Evolutionary conservation across 371 early-diverging fungal genomes (phyloP), one percentile per base, ranked within the genome.

Genomic region (Syncephalastrum monosporum): DNA sequence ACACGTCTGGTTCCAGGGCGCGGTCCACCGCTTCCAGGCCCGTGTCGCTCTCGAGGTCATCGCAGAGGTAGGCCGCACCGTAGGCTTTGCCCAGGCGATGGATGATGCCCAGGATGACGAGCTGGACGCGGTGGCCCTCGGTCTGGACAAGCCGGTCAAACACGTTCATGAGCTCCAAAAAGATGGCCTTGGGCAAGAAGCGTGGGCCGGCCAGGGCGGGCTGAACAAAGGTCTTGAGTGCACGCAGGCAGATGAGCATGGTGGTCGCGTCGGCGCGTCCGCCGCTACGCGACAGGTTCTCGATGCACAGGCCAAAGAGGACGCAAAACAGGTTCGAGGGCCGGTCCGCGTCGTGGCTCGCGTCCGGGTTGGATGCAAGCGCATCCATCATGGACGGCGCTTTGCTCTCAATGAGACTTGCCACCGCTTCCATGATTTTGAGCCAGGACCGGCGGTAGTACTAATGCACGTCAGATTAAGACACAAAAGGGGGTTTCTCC

Each of bases 301-400:
- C 87, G 24, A 87, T 74, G 50, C 87, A 86, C 1, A 90, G 63
- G 17, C 90, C 89, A 61, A 82, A 78, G 4, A 90, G 55, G 25
- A 86, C 71, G 56, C 68, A 82, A 48, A 86, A 83, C 27, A 78
- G 55, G 25, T 78, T 72, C 0, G 82, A 72, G 23, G 78, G 75
- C 7, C 57, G 59, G 17, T 53, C 53, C 0, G 67, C 65, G 1
- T 68, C 63, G 7, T 66, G 53, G 16, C 60, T 65, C 5, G 74
- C 69, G 43, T 72, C 72, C 16, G 71, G 74, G 19, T 72, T 71
- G 1, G 60, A 63, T 3, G 54, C 55, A 8, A 82, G 60, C 3
- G 82, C 76, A 16, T 65, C 67, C 15, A 70, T 51, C 71, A 82
- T 82, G 4, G 71, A 73, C n/a, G 70, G 59, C 8, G 74, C 66